Percentiles rank a stretch among this genome's conserved stretches.
These are phyloP conservation scores for Pyrenula aspistea DNA, from an alignment of 495 filamentous ascomycete genomes.

Conservation along the genomic window DNA sequence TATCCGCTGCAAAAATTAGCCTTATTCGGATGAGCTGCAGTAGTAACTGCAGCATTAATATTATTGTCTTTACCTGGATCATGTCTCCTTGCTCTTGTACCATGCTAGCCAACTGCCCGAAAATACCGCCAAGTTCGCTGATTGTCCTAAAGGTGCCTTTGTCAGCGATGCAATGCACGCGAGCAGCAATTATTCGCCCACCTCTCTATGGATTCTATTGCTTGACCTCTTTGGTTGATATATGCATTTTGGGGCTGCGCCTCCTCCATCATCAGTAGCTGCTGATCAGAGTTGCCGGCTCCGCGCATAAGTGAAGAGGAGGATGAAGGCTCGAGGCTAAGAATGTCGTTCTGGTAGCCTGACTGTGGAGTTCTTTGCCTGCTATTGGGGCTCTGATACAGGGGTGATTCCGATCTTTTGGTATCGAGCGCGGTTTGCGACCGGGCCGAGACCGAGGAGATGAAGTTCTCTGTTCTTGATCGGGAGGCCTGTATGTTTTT, in stretches of 20 bases:
- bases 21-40: too few relatives aligned
- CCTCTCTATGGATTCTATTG: slow-evolving; percentile 94
- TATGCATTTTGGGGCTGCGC: slow-evolving; percentile 75
- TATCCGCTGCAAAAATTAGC: too few relatives aligned
- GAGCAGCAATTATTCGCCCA: too few relatives aligned
- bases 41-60: too few relatives aligned
- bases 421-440: slow-evolving; percentile 50
- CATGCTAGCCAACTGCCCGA: slow-evolving; percentile 94
- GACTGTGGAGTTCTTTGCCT: slow-evolving; percentile 40
- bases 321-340: slow-evolving; percentile 70
- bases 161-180: too few relatives aligned
- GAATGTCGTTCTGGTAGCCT: slow-evolving; percentile 49
- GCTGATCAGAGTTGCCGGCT: slow-evolving; percentile 60
- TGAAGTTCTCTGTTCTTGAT: slow-evolving; percentile 88
- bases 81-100: slow-evolving; percentile 94
- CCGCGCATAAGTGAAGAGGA: slow-evolving; percentile 32
- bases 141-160: too few relatives aligned
- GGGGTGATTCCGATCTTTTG: slow-evolving; percentile 56
- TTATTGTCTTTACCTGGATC: too few relatives aligned
- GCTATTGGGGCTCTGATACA: slow-evolving; percentile 71
- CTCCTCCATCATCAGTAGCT: slow-evolving; percentile 91
- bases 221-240: slow-evolving; percentile 85
- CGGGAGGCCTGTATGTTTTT: slow-evolving; percentile 96
- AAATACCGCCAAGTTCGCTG: slow-evolving; percentile 85
- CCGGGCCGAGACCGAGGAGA: slow-evolving; percentile 76